Conservation (phyloP, 805 yeast species). For the Saccharomycopsis malanga region DNA sequence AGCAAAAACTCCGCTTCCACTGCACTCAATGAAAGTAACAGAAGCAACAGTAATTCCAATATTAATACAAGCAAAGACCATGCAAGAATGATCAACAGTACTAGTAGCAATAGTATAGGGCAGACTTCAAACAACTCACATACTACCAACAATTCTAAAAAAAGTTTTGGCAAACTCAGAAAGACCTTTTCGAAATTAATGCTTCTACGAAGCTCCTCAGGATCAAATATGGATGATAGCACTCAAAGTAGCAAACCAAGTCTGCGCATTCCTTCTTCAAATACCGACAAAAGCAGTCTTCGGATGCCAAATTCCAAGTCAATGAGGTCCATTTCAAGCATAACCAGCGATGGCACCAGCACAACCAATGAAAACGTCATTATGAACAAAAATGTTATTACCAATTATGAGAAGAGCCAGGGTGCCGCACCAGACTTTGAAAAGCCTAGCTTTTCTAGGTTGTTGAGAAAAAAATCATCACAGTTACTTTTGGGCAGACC, state of each 20-base stretch:
- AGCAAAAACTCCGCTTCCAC: constrained; percentile 6
- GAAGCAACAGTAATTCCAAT: constrained; percentile 1
- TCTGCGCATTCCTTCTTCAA: constrained; percentile 5
- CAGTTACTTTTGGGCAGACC: constrained; percentile 17
- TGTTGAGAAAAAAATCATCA: constrained; percentile 21
- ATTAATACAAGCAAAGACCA: background rate
- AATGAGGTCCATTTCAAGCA: constrained; percentile 13
- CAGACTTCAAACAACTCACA: constrained; percentile 14
- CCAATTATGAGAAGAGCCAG: background rate
- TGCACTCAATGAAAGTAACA: background rate
- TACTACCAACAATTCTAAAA: constrained; percentile 11
- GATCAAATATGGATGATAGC: constrained; percentile 9
- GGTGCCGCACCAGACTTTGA: constrained; percentile 3
- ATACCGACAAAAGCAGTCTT: constrained; percentile 3
- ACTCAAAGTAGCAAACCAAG: constrained; percentile 2
- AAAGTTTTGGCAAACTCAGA: constrained; percentile 18
- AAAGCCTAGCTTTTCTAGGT: constrained; percentile 20
- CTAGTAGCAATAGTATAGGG: constrained; percentile 16
- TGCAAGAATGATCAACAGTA: constrained; percentile 14
- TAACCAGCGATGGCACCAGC: constrained; percentile 1
- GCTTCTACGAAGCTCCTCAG: constrained; percentile 15
- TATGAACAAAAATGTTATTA: background rate
- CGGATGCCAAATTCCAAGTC: constrained; percentile 12
- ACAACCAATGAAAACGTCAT: background rate
- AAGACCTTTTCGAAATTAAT: constrained; percentile 19